phyloP scores from a whole-genome alignment of 192 early-diverging fungal species.

The Backusella macrospora region DNA sequence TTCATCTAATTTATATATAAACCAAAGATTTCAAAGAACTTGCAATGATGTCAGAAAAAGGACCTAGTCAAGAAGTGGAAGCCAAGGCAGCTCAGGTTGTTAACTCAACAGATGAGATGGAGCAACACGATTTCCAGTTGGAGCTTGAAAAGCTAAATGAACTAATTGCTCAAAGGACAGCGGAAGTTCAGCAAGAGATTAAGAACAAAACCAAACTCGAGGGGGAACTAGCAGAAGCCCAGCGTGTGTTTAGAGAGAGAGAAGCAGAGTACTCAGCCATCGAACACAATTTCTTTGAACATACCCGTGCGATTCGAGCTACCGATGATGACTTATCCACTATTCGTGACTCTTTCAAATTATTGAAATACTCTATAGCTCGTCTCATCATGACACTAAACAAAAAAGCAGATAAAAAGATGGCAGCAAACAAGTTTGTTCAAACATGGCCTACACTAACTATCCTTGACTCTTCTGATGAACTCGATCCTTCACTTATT shows the following conservation, averaged over 20 bases:
- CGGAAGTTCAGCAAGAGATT: conserved; percentile 17
- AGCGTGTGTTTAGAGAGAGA: conserved; percentile 32
- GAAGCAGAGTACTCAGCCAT: conserved; percentile 40
- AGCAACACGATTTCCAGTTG: not conserved
- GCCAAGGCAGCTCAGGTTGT: not conserved
- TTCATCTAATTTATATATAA: not conserved
- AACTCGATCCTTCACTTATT: conserved; percentile 35
- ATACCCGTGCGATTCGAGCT: conserved; percentile 39
- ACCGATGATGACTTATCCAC: conserved; percentile 48
- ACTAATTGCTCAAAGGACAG: conserved; percentile 11
- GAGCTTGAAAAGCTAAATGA: conserved; percentile 32
- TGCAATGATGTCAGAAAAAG: not conserved
- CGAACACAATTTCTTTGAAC: conserved; percentile 42
- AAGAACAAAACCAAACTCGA: conserved; percentile 24
- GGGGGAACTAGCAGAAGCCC: conserved; percentile 27
- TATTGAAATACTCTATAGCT: conserved; percentile 38
- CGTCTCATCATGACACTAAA: conserved; percentile 41
- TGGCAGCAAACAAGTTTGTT: conserved; percentile 32
- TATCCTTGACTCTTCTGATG: conserved; percentile 27
- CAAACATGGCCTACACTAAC: conserved; percentile 34
- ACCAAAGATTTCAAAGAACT: conserved; percentile 10
- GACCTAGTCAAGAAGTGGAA: not conserved
- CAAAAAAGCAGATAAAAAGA: conserved; percentile 42
- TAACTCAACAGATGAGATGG: not conserved
- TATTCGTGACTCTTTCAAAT: conserved; percentile 42